Evolutionary conservation across 768 basidiomycete species (phyloP).

Genomic region (Naganishia antarctica): DNA sequence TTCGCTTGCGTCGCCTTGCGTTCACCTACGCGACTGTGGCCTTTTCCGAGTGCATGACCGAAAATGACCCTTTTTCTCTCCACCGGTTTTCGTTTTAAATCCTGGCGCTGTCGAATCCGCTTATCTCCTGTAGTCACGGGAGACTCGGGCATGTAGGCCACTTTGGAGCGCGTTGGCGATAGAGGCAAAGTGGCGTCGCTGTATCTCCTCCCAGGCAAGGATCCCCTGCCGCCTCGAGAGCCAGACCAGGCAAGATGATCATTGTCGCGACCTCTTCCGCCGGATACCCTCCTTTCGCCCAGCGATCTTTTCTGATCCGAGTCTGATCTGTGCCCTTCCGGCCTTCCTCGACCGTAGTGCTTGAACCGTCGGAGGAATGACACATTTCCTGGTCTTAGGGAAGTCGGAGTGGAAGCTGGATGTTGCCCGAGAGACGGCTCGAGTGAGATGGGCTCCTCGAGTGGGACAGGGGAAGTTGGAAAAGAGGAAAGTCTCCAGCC

Average conservation of each 20-base stretch:
- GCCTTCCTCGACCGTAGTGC: no score
- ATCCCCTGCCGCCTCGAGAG: not conserved
- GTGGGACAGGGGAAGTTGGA: not conserved
- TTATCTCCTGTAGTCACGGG: slow-evolving; percentile 6
- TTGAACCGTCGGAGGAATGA: not conserved
- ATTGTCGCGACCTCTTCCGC: not conserved
- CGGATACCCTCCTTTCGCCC: no score
- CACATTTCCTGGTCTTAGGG: not conserved
- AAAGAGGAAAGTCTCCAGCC: not conserved
- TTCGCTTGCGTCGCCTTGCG: not conserved
- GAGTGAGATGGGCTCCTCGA: not conserved
- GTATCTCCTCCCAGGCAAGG: not conserved
- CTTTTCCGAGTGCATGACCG: not conserved
- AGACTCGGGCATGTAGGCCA: slow-evolving; percentile 9
- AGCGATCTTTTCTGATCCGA: no score
- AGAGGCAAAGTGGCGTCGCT: not conserved
- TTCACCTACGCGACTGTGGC: not conserved
- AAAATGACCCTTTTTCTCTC: not conserved
- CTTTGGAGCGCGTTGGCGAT: not conserved
- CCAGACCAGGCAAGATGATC: not conserved
- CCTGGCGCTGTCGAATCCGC: not conserved
- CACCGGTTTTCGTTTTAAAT: not conserved
- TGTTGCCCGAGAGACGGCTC: not conserved
- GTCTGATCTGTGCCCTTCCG: no score
- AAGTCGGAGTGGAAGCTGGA: no score